Conservation (phyloP, 2,329 filamentous ascomycete genomes). For the Lecanosticta acicola region DNA sequence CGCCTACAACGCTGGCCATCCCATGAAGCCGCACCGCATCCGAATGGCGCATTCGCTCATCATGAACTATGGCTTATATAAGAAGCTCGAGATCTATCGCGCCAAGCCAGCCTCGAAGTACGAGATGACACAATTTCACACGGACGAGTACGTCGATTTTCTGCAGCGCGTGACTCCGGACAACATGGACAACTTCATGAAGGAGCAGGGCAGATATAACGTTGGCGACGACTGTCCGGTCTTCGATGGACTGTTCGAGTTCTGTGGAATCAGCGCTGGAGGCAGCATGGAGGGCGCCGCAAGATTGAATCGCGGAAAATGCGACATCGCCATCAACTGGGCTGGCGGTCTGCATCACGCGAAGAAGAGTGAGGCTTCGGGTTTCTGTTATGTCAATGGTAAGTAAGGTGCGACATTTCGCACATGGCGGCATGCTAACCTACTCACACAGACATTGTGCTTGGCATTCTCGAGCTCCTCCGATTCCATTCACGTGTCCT, state of each 20-base stretch:
- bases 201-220: slow-evolving; percentile 78
- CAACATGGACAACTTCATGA: slow-evolving; percentile 91
- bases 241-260: slow-evolving; percentile 65
- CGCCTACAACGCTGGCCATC: slow-evolving; percentile 75
- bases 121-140: slow-evolving; percentile 70
- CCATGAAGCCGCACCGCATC: slow-evolving; percentile 64
- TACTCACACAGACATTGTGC: slow-evolving; percentile 52
- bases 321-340: slow-evolving; percentile 58
- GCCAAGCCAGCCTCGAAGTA: slow-evolving; percentile 52
- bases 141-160: slow-evolving; percentile 67
- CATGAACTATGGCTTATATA: slow-evolving; percentile 69
- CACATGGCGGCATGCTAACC: background rate
- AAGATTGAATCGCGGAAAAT: slow-evolving; percentile 62
- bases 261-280: slow-evolving; percentile 64
- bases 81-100: slow-evolving; percentile 64
- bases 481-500: slow-evolving; percentile 60
- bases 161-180: slow-evolving; percentile 87
- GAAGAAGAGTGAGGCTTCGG: slow-evolving; percentile 45
- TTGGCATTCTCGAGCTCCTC: slow-evolving; percentile 60
- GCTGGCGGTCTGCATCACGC: slow-evolving; percentile 46
- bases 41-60: slow-evolving; percentile 60
- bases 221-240: slow-evolving; percentile 60
- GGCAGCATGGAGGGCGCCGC: slow-evolving; percentile 67
- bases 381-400: slow-evolving; percentile 48
- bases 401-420: slow-evolving; percentile 4